These are phyloP conservation scores for Neonectria coccinea DNA, from an alignment of 2,329 filamentous ascomycete genomes.

Conservation along the genomic window DNA sequence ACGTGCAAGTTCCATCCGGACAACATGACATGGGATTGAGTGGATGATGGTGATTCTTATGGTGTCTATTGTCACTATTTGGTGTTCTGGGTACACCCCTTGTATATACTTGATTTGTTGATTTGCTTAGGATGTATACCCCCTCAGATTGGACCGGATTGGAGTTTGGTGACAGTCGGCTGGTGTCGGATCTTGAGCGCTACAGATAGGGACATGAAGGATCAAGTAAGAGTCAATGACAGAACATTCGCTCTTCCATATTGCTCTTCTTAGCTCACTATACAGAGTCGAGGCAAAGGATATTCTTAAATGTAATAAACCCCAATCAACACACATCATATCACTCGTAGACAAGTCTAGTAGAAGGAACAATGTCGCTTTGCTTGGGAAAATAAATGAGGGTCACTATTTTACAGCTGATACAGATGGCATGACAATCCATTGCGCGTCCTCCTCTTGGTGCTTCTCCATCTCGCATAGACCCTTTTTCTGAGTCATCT, in stretches of 20 bases:
- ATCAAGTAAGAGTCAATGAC: not conserved
- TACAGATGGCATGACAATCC: conserved; percentile 9
- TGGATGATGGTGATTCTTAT: not conserved
- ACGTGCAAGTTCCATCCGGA: conserved; percentile 48
- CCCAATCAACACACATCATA: not conserved
- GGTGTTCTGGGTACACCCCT: not conserved
- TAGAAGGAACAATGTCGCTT: not conserved
- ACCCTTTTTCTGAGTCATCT: conserved; percentile 13
- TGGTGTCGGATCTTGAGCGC: not conserved
- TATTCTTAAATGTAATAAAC: not conserved
- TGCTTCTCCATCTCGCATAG: not conserved
- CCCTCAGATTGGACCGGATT: conserved; percentile 10
- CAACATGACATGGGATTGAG: conserved; percentile 32
- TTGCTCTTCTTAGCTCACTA: not conserved
- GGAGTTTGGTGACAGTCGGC: not conserved
- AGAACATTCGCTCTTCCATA: not conserved
- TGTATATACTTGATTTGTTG: not conserved
- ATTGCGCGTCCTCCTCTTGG: not conserved
- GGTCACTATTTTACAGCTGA: conserved; percentile 19
- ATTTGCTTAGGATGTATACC: conserved; percentile 18
- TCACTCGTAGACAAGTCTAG: not conserved
- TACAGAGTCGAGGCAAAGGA: not conserved
- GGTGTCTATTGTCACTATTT: not conserved
- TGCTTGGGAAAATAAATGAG: not conserved
- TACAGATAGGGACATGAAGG: not conserved